Percentiles rank a stretch among this genome's conserved stretches.
Conservation (phyloP, 352 stramenopile genomes). For the Globisporangium radiosum region DNA sequence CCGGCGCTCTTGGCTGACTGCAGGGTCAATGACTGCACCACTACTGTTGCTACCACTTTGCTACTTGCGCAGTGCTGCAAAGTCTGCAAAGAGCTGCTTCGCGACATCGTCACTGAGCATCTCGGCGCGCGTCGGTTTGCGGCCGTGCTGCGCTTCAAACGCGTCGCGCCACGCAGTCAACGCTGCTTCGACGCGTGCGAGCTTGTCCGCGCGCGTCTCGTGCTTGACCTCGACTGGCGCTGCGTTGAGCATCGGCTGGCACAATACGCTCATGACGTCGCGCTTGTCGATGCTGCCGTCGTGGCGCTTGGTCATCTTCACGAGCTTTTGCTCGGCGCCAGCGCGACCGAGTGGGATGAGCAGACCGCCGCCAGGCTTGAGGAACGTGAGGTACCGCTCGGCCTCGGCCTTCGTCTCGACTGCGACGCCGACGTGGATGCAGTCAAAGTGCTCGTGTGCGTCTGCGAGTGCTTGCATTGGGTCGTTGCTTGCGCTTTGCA, state of each 20-base stretch:
- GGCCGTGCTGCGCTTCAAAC: slow-evolving; percentile 47
- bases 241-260: slow-evolving; percentile 68
- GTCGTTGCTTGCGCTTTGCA: slow-evolving; percentile 36
- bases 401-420: slow-evolving; percentile 71
- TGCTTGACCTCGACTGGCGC: slow-evolving; percentile 34
- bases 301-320: slow-evolving; percentile 73
- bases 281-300: slow-evolving; percentile 53
- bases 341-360: slow-evolving; percentile 59
- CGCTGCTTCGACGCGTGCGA: slow-evolving; percentile 45
- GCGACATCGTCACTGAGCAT: slow-evolving; percentile 50
- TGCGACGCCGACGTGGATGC: slow-evolving; percentile 76
- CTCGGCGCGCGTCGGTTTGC: slow-evolving; percentile 57
- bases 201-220: slow-evolving; percentile 55
- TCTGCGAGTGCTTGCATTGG: slow-evolving; percentile 20
- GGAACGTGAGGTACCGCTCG: slow-evolving; percentile 53
- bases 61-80: slow-evolving; percentile 62
- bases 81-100: slow-evolving; percentile 65
- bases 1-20: no score
- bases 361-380: slow-evolving; percentile 65
- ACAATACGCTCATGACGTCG: slow-evolving; percentile 82
- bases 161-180: slow-evolving; percentile 58
- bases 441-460: slow-evolving; percentile 38
- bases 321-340: slow-evolving; percentile 66
- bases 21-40: no score
- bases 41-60: no score